Percentiles rank a stretch among this genome's conserved stretches.
These are phyloP conservation scores for Phytophthora hibernalis DNA, from an alignment of 352 stramenopile genomes.

Conservation along the genomic window DNA sequence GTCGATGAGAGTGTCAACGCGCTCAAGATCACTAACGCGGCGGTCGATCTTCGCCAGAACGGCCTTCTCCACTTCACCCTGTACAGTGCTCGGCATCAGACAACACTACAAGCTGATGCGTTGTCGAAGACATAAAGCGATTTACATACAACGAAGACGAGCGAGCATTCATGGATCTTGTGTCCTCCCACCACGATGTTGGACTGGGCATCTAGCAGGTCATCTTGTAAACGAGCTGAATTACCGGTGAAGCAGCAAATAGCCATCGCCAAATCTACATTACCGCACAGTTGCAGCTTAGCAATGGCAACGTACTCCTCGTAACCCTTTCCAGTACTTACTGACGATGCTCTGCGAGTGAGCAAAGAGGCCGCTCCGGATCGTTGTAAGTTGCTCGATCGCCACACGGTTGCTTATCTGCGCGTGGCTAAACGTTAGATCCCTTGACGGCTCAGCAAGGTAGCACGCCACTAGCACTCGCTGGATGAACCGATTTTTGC, in stretches of 20 bases:
- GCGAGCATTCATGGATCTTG: conserved; percentile 30
- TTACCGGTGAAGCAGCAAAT: conserved; percentile 39
- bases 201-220: conserved; percentile 4
- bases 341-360: conserved; percentile 63
- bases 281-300: background rate
- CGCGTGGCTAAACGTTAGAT: conserved; percentile 61
- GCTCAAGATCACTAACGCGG: conserved; percentile 45
- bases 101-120: background rate
- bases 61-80: conserved; percentile 52
- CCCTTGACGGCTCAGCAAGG: conserved; percentile 56
- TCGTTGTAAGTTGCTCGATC: conserved; percentile 53
- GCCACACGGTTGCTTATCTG: conserved; percentile 44
- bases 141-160: conserved; percentile 36
- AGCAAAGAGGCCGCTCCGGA: conserved; percentile 46
- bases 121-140: background rate
- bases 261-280: conserved; percentile 40
- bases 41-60: conserved; percentile 54
- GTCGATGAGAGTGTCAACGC: conserved; percentile 49
- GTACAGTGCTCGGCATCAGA: background rate
- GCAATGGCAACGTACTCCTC: background rate
- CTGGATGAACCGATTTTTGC: conserved; percentile 78
- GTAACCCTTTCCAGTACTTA: conserved; percentile 25
- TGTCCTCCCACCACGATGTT: conserved; percentile 22
- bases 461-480: conserved; percentile 58
- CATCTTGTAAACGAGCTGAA: conserved; percentile 26